Base-by-base conservation (phyloP, 768 basidiomycete genomes). In the Exsudoporus frostii region DNA sequence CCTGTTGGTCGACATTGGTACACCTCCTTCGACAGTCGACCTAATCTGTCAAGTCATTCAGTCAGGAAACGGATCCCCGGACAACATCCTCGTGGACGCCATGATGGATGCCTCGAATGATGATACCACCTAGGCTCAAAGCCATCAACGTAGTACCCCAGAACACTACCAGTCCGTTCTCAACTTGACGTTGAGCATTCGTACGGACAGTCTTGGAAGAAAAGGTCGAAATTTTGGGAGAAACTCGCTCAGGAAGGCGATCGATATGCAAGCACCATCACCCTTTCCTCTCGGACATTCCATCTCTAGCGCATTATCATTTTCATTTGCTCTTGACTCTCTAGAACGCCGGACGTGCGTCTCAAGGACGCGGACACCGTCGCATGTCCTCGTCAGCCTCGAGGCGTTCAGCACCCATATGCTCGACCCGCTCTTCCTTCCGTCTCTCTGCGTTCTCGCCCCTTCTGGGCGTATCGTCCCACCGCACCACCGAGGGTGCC, bases 121-220 rank as follows among this genome's bases (percentile, higher is more conserved):
- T 25, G 63, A 63, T n/a, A 65, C 57, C 27, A 71, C 75, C 77
- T 10, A 72, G 59, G 30, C 71, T 79, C 45, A 65, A 74, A 10
- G 68, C 73, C 19, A 61, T 69, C 19, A 71, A 25, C 71, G 74
- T 36, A 74, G 74, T 36, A 74, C 71, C 38, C 62, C 71, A 22
- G 74, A 75, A 20, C 70, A 76, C 39, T 80, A 80, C 58, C 66
- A 72, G 46, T 75, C 77, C 14, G 76, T 78, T 9, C 66, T 80
- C 46, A 71, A 76, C 43, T 54, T 78, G 59, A 75, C 76, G 32
- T 66, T 80, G 56, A 74, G 72, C 46, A 65, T 73, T 42, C 73
- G 79, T 44, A 73, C 69, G 50, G 74, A 78, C 43, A 70, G 34
- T 68, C 74, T 38, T 69, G 68, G 48, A 77, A 66, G 65, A 79